Evolutionary conservation across 768 basidiomycete species (phyloP).

Genomic region (Russula sp.): DNA sequence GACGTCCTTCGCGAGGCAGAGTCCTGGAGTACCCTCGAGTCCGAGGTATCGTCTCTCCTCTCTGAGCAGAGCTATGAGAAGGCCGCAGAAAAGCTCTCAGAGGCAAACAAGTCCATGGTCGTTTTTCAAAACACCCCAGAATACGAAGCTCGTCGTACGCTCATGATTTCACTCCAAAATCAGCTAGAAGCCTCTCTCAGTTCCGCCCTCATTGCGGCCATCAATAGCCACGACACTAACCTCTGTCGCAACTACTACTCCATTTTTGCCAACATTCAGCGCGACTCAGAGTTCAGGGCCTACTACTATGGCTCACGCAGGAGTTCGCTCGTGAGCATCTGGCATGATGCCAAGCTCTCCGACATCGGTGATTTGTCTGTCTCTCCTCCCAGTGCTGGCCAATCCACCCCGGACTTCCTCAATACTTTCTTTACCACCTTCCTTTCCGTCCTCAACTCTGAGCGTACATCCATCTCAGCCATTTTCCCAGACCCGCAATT

Average conservation of each 20-base stretch:
- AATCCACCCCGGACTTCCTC: conserved; percentile 64
- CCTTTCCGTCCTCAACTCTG: conserved; percentile 59
- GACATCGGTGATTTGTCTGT: conserved; percentile 46
- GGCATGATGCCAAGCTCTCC: conserved; percentile 58
- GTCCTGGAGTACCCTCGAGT: conserved; percentile 93
- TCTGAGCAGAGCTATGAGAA: conserved; percentile 76
- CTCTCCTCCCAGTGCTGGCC: conserved; percentile 32
- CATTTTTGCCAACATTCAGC: conserved; percentile 88
- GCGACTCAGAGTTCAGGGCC: conserved; percentile 88
- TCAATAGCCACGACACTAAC: conserved; percentile 71
- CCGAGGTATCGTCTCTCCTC: conserved; percentile 86
- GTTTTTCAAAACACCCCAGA: conserved; percentile 92
- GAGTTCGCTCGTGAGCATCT: conserved; percentile 57
- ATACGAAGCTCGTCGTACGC: conserved; percentile 77
- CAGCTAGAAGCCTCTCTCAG: conserved; percentile 91
- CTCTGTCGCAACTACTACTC: conserved; percentile 75
- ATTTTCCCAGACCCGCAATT: conserved; percentile 85
- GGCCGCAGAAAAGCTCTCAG: conserved; percentile 88
- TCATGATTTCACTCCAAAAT: conserved; percentile 93
- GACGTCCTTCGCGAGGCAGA: conserved; percentile 93
- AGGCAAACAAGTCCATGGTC: conserved; percentile 84
- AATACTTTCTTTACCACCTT: conserved; percentile 72
- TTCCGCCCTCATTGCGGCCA: conserved; percentile 84
- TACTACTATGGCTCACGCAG: conserved; percentile 91
- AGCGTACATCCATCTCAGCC: conserved; percentile 68